phyloP scores from a whole-genome alignment of 2,329 filamentous ascomycete genomes.

The Penicillium vulpinum region DNA sequence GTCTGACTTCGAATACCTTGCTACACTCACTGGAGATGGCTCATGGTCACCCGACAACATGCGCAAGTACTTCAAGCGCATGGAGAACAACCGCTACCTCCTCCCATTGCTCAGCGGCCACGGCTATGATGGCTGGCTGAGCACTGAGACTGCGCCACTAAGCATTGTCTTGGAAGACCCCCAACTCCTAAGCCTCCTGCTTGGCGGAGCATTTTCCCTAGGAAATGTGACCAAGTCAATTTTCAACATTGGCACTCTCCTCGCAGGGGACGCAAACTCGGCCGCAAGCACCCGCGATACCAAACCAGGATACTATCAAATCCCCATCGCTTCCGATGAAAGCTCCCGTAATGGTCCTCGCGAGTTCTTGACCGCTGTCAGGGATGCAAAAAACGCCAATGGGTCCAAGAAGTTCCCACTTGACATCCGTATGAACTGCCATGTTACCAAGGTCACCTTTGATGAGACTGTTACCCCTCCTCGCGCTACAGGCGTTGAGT shows the following conservation, averaged over 20 bases:
- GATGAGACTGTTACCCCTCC: constrained; percentile 40
- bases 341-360: constrained; percentile 34
- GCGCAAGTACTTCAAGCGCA: constrained; percentile 55
- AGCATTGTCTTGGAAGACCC: constrained; percentile 54
- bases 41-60: constrained; percentile 61
- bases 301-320: constrained; percentile 55
- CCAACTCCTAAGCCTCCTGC: constrained; percentile 55
- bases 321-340: constrained; percentile 51
- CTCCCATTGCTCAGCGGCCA: constrained; percentile 47
- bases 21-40: constrained; percentile 58
- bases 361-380: constrained; percentile 43
- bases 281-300: constrained; percentile 49
- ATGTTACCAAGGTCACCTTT: constrained; percentile 50
- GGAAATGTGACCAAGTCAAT: constrained; percentile 47
- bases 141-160: constrained; percentile 38
- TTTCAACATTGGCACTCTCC: constrained; percentile 47
- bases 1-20: constrained; percentile 61
- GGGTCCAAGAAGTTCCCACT: constrained; percentile 52
- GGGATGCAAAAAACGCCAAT: constrained; percentile 25
- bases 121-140: constrained; percentile 31
- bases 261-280: constrained; percentile 56
- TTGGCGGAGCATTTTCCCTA: constrained; percentile 55
- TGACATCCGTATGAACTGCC: constrained; percentile 53
- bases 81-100: constrained; percentile 59
- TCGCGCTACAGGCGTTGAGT: constrained; percentile 52